Evolutionary conservation across 495 filamentous ascomycete species (phyloP).

Genomic region (Penicillium chermesinum): DNA sequence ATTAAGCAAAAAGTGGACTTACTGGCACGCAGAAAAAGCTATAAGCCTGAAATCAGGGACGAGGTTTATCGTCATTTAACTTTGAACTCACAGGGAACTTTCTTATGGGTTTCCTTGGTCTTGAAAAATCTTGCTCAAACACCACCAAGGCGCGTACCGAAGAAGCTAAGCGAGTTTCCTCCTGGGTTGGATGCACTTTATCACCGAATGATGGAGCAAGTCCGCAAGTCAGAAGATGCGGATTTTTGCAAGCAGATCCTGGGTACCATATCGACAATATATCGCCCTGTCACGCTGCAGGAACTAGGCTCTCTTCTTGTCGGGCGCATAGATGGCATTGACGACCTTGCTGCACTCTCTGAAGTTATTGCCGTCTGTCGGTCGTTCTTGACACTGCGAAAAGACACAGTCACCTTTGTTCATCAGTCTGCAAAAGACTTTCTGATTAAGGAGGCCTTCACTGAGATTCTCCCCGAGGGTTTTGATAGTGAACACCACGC

Average conservation of each 20-base stretch:
- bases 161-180: background rate
- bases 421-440: constrained; percentile 43
- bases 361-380: constrained; percentile 14
- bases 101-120: background rate
- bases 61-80: background rate
- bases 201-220: background rate
- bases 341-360: background rate
- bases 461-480: constrained; percentile 15
- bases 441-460: constrained; percentile 6
- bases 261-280: constrained; percentile 10
- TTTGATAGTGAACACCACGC: constrained; percentile 16
- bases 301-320: constrained; percentile 19
- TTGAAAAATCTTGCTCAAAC: background rate
- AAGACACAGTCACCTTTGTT: constrained; percentile 28
- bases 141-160: background rate
- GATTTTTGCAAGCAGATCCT: constrained; percentile 6
- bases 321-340: background rate
- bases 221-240: background rate
- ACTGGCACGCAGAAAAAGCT: background rate
- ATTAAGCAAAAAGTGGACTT: background rate
- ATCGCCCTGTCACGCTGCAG: constrained; percentile 21
- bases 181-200: background rate
- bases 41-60: background rate
- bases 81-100: background rate
- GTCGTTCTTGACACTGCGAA: constrained; percentile 16